phyloP scores from a whole-genome alignment of 2,329 filamentous ascomycete species.

The Chaetomiaceae sp. region DNA sequence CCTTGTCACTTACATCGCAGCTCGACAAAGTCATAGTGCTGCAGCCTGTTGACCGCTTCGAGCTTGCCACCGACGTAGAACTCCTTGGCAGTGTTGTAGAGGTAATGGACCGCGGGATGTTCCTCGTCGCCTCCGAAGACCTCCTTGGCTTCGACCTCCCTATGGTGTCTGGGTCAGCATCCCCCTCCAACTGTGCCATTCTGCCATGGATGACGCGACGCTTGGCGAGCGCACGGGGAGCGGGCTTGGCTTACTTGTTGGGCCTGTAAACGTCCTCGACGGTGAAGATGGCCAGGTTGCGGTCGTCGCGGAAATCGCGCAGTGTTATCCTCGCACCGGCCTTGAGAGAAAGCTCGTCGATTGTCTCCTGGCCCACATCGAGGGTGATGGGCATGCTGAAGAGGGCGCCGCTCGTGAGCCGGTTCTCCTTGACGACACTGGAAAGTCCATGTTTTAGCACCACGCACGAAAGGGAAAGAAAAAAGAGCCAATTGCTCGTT shows the following conservation, averaged over 20 bases:
- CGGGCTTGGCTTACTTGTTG: slow-evolving; percentile 68
- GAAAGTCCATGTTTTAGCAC: slow-evolving; percentile 26
- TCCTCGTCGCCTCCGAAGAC: slow-evolving; percentile 91
- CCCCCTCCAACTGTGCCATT: slow-evolving; percentile 15
- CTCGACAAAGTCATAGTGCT: slow-evolving; percentile 98
- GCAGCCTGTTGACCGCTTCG: slow-evolving; percentile 87
- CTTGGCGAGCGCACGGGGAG: slow-evolving; percentile 19
- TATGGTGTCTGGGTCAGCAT: slow-evolving; percentile 36
- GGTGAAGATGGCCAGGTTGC: slow-evolving; percentile 91
- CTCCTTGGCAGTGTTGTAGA: slow-evolving; percentile 74
- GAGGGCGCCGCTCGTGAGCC: slow-evolving; percentile 81
- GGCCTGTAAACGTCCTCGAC: slow-evolving; percentile 94
- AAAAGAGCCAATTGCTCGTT: slow-evolving; percentile 1
- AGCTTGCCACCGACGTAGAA: slow-evolving; percentile 96
- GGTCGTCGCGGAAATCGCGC: slow-evolving; percentile 92
- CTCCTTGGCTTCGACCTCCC: slow-evolving; percentile 81
- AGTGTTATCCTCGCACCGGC: slow-evolving; percentile 78
- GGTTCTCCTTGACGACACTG: slow-evolving; percentile 83
- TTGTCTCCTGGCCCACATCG: slow-evolving; percentile 70
- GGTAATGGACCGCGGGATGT: slow-evolving; percentile 88
- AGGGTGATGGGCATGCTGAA: slow-evolving; percentile 98
- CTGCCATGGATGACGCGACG: slow-evolving; percentile 24
- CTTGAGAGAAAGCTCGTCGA: slow-evolving; percentile 72
- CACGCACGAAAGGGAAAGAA: neutral
- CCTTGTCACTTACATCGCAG: slow-evolving; percentile 72